These are phyloP conservation scores for Zasmidium angulare DNA, from an alignment of 2,329 filamentous ascomycete genomes.

Conservation along the genomic window DNA sequence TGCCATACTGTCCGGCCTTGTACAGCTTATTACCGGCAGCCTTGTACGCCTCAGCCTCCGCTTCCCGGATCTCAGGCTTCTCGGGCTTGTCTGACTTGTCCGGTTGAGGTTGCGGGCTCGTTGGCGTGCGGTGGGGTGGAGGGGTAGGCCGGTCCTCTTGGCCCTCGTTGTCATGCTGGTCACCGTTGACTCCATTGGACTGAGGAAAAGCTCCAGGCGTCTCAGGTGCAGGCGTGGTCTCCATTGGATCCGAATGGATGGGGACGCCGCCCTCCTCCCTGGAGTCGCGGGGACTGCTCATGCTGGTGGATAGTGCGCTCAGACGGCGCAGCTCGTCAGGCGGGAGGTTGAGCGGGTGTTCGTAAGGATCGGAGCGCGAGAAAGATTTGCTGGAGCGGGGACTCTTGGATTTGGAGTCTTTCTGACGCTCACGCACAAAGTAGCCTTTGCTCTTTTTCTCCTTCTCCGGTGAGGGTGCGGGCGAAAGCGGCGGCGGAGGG, in stretches of 20 bases:
- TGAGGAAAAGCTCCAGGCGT: constrained; percentile 48
- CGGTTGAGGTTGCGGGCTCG: constrained; percentile 46
- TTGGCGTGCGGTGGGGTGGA: constrained; percentile 65
- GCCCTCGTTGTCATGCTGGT: constrained; percentile 43
- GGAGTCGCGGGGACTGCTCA: constrained; percentile 24
- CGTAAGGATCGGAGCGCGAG: constrained; percentile 49
- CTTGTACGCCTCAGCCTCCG: constrained; percentile 91
- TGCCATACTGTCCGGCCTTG: constrained; percentile 86
- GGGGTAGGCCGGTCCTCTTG: constrained; percentile 59
- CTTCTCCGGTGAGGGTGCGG: constrained; percentile 9
- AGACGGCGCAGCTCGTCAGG: constrained; percentile 82
- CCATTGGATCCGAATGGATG: constrained; percentile 28
- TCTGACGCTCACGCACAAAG: constrained; percentile 28
- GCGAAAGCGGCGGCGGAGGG: constrained; percentile 2
- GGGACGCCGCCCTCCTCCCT: constrained; percentile 24
- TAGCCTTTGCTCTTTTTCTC: constrained; percentile 27
- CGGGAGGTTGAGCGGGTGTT: constrained; percentile 78
- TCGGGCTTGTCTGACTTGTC: background rate
- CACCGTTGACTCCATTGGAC: constrained; percentile 44
- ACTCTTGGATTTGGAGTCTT: constrained; percentile 24
- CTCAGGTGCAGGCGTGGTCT: constrained; percentile 32
- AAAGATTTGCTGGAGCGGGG: constrained; percentile 25
- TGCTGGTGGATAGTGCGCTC: constrained; percentile 54
- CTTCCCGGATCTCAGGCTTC: constrained; percentile 42
- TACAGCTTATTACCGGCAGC: constrained; percentile 93